A percentile compares a stretch with the other conserved stretches of the same genome.
These are phyloP conservation scores for Sporisorium scitamineum DNA, from an alignment of 1,284 basidiomycete genomes.

Conservation along the genomic window DNA sequence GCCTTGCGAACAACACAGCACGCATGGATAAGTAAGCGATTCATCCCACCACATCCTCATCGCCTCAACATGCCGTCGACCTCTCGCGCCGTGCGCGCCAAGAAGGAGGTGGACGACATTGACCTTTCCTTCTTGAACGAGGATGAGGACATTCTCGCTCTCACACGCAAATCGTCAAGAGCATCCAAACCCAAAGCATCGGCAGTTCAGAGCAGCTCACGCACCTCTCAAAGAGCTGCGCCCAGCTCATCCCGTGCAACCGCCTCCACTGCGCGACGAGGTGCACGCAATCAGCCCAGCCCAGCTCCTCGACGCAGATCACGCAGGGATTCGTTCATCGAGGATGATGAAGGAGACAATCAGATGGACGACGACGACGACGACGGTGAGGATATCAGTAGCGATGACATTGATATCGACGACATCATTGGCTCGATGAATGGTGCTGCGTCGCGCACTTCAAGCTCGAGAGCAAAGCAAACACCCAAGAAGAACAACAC, in stretches of 20 bases:
- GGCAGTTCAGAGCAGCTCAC: neutral
- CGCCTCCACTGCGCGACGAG: slow-evolving; percentile 1
- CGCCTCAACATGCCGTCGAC: slow-evolving; percentile 12
- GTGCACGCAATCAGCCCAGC: neutral
- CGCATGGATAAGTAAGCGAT: neutral
- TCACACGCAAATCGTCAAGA: slow-evolving; percentile 7
- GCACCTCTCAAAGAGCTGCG: slow-evolving; percentile 3
- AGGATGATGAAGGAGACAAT: slow-evolving; percentile 10
- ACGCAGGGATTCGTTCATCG: slow-evolving; percentile 5
- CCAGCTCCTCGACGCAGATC: neutral
- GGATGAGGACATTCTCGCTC: slow-evolving; percentile 28
- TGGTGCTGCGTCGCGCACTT: slow-evolving; percentile 9
- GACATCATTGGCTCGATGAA: slow-evolving; percentile 39
- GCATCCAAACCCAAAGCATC: slow-evolving; percentile 7
- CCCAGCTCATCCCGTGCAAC: slow-evolving; percentile 3
- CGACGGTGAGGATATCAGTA: slow-evolving; percentile 7
- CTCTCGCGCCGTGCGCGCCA: slow-evolving; percentile 7
- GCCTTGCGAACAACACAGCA: neutral
- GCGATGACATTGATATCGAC: slow-evolving; percentile 23
- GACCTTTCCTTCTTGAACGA: slow-evolving; percentile 34
- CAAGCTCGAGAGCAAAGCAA: slow-evolving; percentile 1
- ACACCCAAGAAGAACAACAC: neutral
- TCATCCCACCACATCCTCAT: neutral
- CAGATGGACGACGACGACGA: slow-evolving; percentile 14
- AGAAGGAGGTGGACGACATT: slow-evolving; percentile 21